Base-by-base conservation (phyloP, 2,329 filamentous ascomycete genomes). In the Alternaria ventricosa region DNA sequence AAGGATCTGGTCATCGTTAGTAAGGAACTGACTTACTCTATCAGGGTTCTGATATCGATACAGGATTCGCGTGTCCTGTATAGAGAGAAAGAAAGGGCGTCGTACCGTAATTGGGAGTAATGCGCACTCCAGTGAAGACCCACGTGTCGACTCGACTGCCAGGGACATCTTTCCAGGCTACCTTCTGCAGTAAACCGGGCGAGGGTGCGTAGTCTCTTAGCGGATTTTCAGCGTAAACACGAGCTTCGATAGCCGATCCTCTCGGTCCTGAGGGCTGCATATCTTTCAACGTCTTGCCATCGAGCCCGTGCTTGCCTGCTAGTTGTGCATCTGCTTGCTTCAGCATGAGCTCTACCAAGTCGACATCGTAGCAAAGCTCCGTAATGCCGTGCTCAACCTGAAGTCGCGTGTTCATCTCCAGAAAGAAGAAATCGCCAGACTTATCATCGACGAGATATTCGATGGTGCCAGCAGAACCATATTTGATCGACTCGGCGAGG, bases 401-500 rank as follows among this genome's bases (percentile, higher is more conserved):
- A 3, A 88, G 78, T 49, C 86, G 79, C 1, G 86, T 87, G 67
- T 88, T 88, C 85, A 88, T 87, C 69, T 88, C 86, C 0, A 88
- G 76, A 64, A 88, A 88, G 80, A 86, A 97, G 79, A 96, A 97
- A 46, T 91, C 87, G 51, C 89, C 92, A 6, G 89, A 90, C 71
- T 92, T 89, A 76, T 93, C 92, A 79, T 97, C 93, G 6, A 97
- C 90, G 46, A 97, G 91, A 75, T 94, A 97, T 80, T 97, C 94
- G 20, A 97, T 91, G 0, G 94, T 97, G 2, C 94, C 94, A 9
- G 93, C 94, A 7, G 92, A 93, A n/a, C 91, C 90, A 73, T 97
- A 97, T 4, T 82, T 80, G 61, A 87, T 82, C 0, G 82, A 84
- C 67, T 84, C 82, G 0, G 86, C 85, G 18, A 88, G 81, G n/a